Evolutionary conservation across 345 rosid species (phyloP).

Genomic region (Carallia pectinifolia): DNA sequence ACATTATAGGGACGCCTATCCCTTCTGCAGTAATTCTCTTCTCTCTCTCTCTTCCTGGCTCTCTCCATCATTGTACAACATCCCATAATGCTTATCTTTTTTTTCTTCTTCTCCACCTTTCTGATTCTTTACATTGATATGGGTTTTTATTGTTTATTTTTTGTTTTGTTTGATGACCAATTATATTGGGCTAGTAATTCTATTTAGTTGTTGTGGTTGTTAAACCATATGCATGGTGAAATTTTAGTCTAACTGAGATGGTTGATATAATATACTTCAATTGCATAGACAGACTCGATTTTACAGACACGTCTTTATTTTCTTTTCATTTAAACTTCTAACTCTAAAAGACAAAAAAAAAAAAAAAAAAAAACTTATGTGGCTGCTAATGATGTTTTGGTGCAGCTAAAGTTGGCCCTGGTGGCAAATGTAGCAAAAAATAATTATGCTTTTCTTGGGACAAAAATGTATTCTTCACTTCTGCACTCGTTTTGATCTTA

Average conservation of each 20-base stretch:
- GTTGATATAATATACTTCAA: no score
- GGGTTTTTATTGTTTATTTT: neutral
- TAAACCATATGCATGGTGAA: neutral
- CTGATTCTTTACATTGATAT: neutral
- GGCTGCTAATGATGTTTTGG: slow-evolving; percentile 6
- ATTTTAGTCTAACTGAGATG: no score
- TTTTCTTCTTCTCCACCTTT: neutral
- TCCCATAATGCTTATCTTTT: no score
- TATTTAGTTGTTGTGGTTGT: neutral
- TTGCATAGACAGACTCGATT: no score
- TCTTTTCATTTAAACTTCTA: no score
- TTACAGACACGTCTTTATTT: no score
- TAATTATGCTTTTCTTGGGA: neutral
- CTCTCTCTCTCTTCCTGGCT: slow-evolving; percentile 3
- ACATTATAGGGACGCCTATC: slow-evolving; percentile 35
- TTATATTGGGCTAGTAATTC: neutral
- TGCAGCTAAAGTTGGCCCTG: neutral
- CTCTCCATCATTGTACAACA: neutral
- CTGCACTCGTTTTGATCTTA: neutral
- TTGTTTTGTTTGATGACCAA: neutral
- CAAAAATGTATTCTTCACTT: neutral
- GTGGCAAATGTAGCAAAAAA: neutral
- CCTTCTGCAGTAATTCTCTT: slow-evolving; percentile 11
- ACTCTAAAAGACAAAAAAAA: no score
- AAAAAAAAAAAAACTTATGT: neutral